Conservation (phyloP, 352 stramenopile genomes). For the Phytophthora brassicae region DNA sequence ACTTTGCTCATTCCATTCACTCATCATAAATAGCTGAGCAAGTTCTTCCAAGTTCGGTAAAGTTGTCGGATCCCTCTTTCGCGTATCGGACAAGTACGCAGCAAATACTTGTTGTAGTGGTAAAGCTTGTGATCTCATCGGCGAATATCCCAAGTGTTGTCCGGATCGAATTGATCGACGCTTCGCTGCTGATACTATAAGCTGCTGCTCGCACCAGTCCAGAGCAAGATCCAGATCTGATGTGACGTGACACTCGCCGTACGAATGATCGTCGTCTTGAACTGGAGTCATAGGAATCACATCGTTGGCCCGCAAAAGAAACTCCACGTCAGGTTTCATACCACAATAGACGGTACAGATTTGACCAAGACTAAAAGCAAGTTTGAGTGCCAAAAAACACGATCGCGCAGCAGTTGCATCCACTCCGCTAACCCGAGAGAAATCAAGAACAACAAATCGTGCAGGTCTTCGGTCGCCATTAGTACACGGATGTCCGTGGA, state of each 20-base stretch:
- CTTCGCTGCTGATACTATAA: constrained; percentile 47
- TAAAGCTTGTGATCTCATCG: constrained; percentile 34
- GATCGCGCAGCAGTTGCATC: constrained; percentile 74
- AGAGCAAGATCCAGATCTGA: constrained; percentile 54
- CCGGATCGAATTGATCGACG: constrained; percentile 43
- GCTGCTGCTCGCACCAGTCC: constrained; percentile 67
- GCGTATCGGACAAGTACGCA: constrained; percentile 39
- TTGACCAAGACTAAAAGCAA: constrained; percentile 50
- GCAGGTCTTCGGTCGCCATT: constrained; percentile 40
- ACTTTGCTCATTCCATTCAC: constrained; percentile 34
- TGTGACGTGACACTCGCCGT: constrained; percentile 39
- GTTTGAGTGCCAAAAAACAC: constrained; percentile 70
- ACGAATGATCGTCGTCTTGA: constrained; percentile 6
- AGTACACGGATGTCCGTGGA: constrained; percentile 41
- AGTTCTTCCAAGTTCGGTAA: constrained; percentile 33
- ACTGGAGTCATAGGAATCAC: constrained; percentile 25
- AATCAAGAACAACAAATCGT: constrained; percentile 77
- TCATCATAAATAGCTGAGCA: constrained; percentile 35
- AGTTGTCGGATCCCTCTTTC: constrained; percentile 15
- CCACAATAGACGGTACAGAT: constrained; percentile 67
- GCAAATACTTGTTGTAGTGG: constrained; percentile 44
- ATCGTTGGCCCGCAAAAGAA: constrained; percentile 59
- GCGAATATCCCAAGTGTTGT: constrained; percentile 19
- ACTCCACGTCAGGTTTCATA: constrained; percentile 56
- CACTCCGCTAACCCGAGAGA: constrained; percentile 74